A percentile compares a stretch with the other conserved stretches of the same genome.
These are phyloP conservation scores for Neurospora tetraspora DNA, from an alignment of 495 filamentous ascomycete species.

Conservation along the genomic window DNA sequence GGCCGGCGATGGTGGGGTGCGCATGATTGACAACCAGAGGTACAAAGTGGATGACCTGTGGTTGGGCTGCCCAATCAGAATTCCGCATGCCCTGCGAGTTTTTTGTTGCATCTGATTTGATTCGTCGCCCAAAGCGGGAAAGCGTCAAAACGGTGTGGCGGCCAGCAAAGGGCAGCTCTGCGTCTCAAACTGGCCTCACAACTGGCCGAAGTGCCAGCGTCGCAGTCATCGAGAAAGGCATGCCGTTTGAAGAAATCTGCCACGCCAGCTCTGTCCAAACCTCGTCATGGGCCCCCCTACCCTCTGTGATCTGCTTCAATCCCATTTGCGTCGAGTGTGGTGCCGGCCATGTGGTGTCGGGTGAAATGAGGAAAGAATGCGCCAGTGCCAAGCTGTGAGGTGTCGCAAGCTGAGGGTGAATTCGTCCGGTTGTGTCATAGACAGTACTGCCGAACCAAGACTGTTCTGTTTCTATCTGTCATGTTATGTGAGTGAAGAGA, in stretches of 20 bases:
- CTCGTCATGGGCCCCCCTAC: not conserved
- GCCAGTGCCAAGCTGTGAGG: not conserved
- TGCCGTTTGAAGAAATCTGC: not conserved
- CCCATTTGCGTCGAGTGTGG: not conserved
- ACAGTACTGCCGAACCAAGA: not conserved
- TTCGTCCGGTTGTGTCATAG: not conserved
- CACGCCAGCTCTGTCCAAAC: not conserved
- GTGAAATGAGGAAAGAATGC: not conserved
- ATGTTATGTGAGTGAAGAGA: not conserved
- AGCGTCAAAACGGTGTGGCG: constrained; percentile 15
- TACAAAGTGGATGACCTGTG: constrained; percentile 29
- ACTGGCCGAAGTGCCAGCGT: constrained; percentile 1
- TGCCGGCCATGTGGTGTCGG: not conserved
- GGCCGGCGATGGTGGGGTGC: constrained; percentile 19
- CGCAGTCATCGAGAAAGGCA: not conserved
- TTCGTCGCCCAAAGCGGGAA: constrained; percentile 19
- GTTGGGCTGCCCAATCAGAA: constrained; percentile 35
- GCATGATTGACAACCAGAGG: constrained; percentile 28
- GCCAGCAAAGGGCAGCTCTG: constrained; percentile 13
- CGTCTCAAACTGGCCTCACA: not conserved
- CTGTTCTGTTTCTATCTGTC: not conserved
- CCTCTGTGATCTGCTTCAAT: not conserved
- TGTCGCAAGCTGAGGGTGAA: not conserved
- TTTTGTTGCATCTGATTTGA: constrained; percentile 21
- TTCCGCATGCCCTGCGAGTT: constrained; percentile 17